Evolutionary conservation across 2,329 filamentous ascomycete species (phyloP), one percentile per base, ranked within the genome.

Genomic region (Lachnellula cervina): DNA sequence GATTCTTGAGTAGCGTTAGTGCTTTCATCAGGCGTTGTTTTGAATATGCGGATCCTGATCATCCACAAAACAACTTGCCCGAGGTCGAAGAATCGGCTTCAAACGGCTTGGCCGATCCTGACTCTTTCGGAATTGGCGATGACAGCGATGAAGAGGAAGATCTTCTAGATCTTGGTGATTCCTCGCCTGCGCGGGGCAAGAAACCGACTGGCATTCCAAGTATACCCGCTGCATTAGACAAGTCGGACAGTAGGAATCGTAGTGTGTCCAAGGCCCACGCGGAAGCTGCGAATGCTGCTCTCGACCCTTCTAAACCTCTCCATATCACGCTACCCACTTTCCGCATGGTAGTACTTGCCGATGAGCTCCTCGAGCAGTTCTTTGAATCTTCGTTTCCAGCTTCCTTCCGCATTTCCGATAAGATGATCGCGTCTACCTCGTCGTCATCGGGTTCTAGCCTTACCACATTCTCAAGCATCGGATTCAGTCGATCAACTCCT

Each of bases 271-370:
- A 84, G 68, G 82, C 86, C 7, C 81, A 85, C 66, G 84, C 87
- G 1, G 86, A 90, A 69, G 82, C 88, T 19, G 91, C 91, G 47
- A 99, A 99, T 69, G 84, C 87, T 8, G 94, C 94, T 0, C 81
- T 99, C 4, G 92, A 99, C 69, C 94, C 94, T 2, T 87, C 90
- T 25, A 93, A 96, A 61, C 94, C 94, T 6, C 80, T 99, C 0
- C 89, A 97, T 70, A 97, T 99, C 68, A 97, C 94, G 0, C 80
- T 99, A 1, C 94, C 94, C 1, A 99, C 94, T 0, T 99, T 99
- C 80, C 88, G 94, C 62, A 99, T 99, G 94, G 91, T 99, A 3
- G 89, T 99, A 9, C 83, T 99, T 7, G 94, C 94, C 44, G 94
- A 99, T 68, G 94, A 99, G 71, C 81, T 95, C 0, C 82, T 99